Evolutionary conservation across 441 rosid genomes (phyloP).

Genomic region (Bruguiera hainesii): DNA sequence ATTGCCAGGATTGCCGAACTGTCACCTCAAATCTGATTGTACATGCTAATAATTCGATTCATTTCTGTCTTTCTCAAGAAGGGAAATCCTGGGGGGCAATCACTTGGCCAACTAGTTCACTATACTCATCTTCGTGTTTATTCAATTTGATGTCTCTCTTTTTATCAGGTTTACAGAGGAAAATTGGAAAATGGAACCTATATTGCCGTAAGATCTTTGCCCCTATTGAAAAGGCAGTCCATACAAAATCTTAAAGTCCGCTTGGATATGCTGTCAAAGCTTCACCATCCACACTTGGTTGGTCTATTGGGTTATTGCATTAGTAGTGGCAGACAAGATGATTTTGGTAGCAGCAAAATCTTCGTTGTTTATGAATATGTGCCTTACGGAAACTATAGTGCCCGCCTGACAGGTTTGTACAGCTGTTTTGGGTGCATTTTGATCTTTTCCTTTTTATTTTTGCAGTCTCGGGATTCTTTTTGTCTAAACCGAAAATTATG

Average conservation of each 20-base stretch:
- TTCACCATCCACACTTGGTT: constrained; percentile 89
- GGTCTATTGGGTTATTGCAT: constrained; percentile 81
- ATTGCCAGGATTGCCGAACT: no score
- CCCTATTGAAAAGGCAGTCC: constrained; percentile 57
- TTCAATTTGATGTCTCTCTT: no score
- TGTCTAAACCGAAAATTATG: no score
- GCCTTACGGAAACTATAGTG: constrained; percentile 58
- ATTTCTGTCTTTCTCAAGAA: no score
- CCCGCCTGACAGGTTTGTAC: constrained; percentile 72
- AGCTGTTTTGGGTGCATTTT: constrained; percentile 10
- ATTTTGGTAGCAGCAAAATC: constrained; percentile 43
- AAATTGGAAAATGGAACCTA: constrained; percentile 68
- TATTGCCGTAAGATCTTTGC: constrained; percentile 59
- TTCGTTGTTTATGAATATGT: constrained; percentile 74
- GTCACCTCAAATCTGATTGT: no score
- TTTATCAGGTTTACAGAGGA: constrained; percentile 73
- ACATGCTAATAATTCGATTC: no score
- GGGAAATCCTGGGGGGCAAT: no score
- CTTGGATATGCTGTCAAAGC: constrained; percentile 73
- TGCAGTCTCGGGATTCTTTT: no score
- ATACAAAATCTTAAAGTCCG: constrained; percentile 67
- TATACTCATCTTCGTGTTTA: no score
- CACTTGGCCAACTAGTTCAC: no score
- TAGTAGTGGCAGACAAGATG: constrained; percentile 41
- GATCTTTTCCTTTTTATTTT: neutral